These are phyloP conservation scores for Podospora conica DNA, from an alignment of 495 filamentous ascomycete genomes.

Conservation along the genomic window DNA sequence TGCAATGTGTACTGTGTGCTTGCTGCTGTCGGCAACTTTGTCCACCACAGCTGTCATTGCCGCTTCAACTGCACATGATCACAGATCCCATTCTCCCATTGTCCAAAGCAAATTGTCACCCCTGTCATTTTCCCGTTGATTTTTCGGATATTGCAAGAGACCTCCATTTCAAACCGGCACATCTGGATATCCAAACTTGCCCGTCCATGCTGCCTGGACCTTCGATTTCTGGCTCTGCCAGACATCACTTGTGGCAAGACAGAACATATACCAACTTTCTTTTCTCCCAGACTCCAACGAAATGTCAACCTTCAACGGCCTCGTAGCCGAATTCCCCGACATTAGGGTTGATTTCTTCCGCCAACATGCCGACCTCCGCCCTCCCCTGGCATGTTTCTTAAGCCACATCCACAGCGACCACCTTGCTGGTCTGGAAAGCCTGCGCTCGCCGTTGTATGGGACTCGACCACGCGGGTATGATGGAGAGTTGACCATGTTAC, in stretches of 20 bases:
- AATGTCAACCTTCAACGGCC: slow-evolving; percentile 38
- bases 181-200: no score
- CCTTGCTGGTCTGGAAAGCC: slow-evolving; percentile 71
- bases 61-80: no score
- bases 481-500: neutral
- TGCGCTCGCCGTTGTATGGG: slow-evolving; percentile 61
- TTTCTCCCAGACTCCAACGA: neutral
- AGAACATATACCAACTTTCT: neutral
- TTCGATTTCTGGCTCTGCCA: neutral
- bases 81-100: no score
- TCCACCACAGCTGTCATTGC: no score
- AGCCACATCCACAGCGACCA: slow-evolving; percentile 94
- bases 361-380: slow-evolving; percentile 41
- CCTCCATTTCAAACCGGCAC: no score
- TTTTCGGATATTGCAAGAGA: no score
- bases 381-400: slow-evolving; percentile 81
- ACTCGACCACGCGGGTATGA: neutral
- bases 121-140: no score
- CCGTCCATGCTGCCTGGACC: neutral
- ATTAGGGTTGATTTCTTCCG: slow-evolving; percentile 87
- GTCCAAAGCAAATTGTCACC: no score
- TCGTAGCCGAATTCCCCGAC: slow-evolving; percentile 56
- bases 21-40: no score
- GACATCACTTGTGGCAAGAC: neutral
- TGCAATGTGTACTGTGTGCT: no score